These are phyloP conservation scores for Paramecium octaurelia DNA, from an alignment of 73 alveolate species.

Conservation along the genomic window DNA sequence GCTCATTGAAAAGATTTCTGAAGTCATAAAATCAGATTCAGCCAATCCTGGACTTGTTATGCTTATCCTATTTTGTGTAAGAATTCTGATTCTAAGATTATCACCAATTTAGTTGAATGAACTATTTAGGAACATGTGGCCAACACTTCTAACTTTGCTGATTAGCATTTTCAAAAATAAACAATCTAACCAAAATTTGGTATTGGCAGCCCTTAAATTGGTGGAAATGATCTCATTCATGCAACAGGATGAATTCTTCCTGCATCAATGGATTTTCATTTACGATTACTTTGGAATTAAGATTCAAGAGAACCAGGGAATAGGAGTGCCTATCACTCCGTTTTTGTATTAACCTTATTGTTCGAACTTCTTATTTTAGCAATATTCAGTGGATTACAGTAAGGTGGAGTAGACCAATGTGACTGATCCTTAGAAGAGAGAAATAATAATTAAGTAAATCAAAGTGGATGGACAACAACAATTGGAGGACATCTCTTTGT, in stretches of 20 bases:
- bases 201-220: conserved; percentile 55
- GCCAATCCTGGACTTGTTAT: conserved; percentile 49
- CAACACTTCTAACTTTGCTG: conserved; percentile 45
- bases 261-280: conserved; percentile 61
- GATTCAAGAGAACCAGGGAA: background rate
- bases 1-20: conserved; percentile 49
- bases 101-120: conserved; percentile 56
- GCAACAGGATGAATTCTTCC: conserved; percentile 51
- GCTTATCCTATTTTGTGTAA: conserved; percentile 50
- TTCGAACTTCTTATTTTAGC: conserved; percentile 7
- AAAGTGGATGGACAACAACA: conserved; percentile 53
- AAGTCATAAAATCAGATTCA: conserved; percentile 53
- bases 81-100: conserved; percentile 50
- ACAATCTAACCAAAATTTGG: conserved; percentile 25
- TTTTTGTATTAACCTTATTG: conserved; percentile 50
- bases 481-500: conserved; percentile 23
- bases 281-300: conserved; percentile 55
- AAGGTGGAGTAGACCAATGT: background rate
- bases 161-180: conserved; percentile 39
- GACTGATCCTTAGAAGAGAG: conserved; percentile 12
- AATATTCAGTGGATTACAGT: conserved; percentile 47
- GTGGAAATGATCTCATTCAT: conserved; percentile 53
- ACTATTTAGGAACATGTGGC: conserved; percentile 62
- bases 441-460: conserved; percentile 28
- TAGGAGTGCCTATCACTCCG: conserved; percentile 31